Percentiles rank a stretch among this genome's conserved stretches.
Evolutionary conservation across 345 rosid species (phyloP).

Genomic region (Adansonia digitata): DNA sequence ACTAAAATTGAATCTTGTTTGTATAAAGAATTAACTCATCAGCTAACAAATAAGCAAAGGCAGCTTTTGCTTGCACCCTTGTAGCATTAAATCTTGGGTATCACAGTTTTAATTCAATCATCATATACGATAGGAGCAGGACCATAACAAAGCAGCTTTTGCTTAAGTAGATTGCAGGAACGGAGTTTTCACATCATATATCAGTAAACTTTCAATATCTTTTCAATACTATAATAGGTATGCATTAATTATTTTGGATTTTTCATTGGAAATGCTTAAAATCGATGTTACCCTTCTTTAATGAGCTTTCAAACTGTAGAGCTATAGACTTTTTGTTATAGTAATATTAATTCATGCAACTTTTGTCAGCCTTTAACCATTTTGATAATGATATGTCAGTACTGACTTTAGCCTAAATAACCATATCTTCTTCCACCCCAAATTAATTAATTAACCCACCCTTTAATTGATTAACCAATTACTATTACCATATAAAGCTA

Average conservation of each 20-base stretch:
- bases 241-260: no score
- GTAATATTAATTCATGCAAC: slow-evolving; percentile 11
- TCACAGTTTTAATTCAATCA: not conserved
- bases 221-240: slow-evolving; percentile 1
- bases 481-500: not conserved
- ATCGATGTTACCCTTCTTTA: slow-evolving; percentile 6
- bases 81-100: no score
- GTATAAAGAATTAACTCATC: not conserved
- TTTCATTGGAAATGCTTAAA: slow-evolving; percentile 1
- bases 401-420: slow-evolving; percentile 5
- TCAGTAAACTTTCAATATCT: not conserved
- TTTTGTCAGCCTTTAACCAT: slow-evolving; percentile 13
- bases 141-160: not conserved
- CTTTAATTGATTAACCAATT: not conserved
- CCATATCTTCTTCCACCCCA: no score
- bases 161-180: not conserved
- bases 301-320: slow-evolving; percentile 21
- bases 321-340: slow-evolving; percentile 11
- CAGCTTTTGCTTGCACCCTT: no score
- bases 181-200: no score
- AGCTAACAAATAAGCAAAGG: no score
- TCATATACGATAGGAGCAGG: no score
- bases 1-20: not conserved
- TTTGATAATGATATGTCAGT: slow-evolving; percentile 4
- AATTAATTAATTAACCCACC: slow-evolving; percentile 1